A percentile compares a stretch with the other conserved stretches of the same genome.
Evolutionary conservation across 2,329 filamentous ascomycete species (phyloP).

Genomic region (Microcyclosporella mali): DNA sequence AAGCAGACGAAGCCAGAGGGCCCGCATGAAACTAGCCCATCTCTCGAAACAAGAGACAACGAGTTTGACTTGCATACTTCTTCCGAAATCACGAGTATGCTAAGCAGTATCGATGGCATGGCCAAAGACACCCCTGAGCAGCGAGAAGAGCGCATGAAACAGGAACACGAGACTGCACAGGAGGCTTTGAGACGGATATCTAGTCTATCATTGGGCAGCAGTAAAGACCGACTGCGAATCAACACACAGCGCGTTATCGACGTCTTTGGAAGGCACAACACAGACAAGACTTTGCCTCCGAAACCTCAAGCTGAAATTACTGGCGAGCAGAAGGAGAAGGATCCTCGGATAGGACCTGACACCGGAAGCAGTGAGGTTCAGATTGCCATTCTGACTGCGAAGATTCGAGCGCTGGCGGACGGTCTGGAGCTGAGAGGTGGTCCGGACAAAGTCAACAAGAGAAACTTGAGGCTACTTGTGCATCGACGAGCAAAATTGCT

Average conservation of each 20-base stretch:
- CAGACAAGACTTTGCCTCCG: conserved; percentile 63
- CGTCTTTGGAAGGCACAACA: conserved; percentile 85
- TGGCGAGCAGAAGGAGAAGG: conserved; percentile 35
- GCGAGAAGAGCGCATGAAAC: conserved; percentile 35
- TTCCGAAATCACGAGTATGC: not conserved
- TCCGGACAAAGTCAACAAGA: conserved; percentile 91
- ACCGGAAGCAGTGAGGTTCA: conserved; percentile 97
- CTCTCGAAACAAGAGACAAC: not conserved
- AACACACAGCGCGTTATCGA: conserved; percentile 82
- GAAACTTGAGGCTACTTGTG: conserved; percentile 76
- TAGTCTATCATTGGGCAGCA: conserved; percentile 67
- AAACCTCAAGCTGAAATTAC: conserved; percentile 38
- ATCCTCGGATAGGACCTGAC: conserved; percentile 73
- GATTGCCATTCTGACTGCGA: conserved; percentile 87
- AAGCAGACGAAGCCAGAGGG: not conserved
- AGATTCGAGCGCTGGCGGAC: conserved; percentile 76
- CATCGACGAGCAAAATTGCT: conserved; percentile 86
- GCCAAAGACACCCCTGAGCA: conserved; percentile 36
- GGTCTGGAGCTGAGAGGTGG: conserved; percentile 64
- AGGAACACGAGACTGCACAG: conserved; percentile 53
- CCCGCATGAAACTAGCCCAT: conserved; percentile 1
- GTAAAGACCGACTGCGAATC: conserved; percentile 69
- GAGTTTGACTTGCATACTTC: too few relatives aligned
- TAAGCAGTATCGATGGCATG: too few relatives aligned
- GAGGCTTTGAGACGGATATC: conserved; percentile 76